A percentile compares a stretch with the other conserved stretches of the same genome.
These are phyloP conservation scores for Boletellus emodensis DNA, from an alignment of 768 basidiomycete species.

Conservation along the genomic window DNA sequence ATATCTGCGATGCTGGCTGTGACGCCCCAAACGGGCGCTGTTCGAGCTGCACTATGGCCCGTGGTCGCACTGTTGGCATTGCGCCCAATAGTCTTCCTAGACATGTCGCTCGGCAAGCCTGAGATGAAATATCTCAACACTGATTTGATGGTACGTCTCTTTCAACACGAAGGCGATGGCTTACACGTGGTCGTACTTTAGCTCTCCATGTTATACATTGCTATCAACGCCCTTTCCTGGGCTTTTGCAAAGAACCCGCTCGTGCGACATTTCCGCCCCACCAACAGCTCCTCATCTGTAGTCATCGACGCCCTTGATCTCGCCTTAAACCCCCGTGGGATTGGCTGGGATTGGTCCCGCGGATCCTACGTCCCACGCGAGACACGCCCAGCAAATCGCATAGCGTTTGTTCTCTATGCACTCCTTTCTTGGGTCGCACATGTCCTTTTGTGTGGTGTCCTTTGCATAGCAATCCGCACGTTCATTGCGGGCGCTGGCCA, in stretches of 20 bases:
- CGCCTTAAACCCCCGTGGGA: constrained; percentile 48
- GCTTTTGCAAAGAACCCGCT: constrained; percentile 9
- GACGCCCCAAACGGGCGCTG: constrained; percentile 38
- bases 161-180: neutral
- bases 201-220: constrained; percentile 9
- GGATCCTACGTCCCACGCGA: constrained; percentile 29
- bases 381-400: constrained; percentile 38
- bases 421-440: constrained; percentile 32
- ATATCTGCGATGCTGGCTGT: constrained; percentile 46
- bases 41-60: constrained; percentile 46
- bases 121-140: constrained; percentile 2
- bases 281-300: neutral
- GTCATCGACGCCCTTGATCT: constrained; percentile 47
- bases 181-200: neutral
- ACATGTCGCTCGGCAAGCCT: constrained; percentile 6
- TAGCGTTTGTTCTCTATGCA: constrained; percentile 36
- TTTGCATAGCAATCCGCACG: constrained; percentile 46
- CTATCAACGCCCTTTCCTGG: constrained; percentile 11
- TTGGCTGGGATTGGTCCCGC: constrained; percentile 59
- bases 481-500: constrained; percentile 34
- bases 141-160: constrained; percentile 7
- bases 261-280: constrained; percentile 6
- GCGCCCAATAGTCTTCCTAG: constrained; percentile 28
- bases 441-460: constrained; percentile 39
- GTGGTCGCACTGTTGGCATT: constrained; percentile 41